Base-by-base conservation (phyloP, 495 filamentous ascomycete genomes). In the Extremus antarcticus region DNA sequence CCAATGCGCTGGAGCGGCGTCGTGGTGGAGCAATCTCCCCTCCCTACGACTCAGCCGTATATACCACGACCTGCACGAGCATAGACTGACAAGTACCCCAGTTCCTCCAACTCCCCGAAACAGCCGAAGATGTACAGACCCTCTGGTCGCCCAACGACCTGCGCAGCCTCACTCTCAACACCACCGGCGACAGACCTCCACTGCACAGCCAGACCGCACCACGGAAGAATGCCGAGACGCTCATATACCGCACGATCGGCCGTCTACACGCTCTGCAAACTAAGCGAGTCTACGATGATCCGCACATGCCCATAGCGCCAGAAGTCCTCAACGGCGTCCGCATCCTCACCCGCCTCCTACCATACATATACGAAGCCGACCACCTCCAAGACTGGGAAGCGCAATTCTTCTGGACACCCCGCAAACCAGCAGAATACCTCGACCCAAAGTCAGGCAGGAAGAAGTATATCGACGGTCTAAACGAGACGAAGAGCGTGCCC, bases 41-140 rank as follows among this genome's bases (percentile, higher is more conserved):
- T n/a, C n/a, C n/a, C n/a, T n/a, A 21, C n/a, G 11, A 47, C 11
- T 47, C 13, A 47, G 10, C 43, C 13, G 20, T 47, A 47, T 9
- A 20, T 9, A 9, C 19, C 19, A 20, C 43, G 9, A 47, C n/a
- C n/a, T n/a, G n/a, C n/a, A n/a, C n/a, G n/a, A n/a, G n/a, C n/a
- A n/a, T n/a, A n/a, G 25, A 47, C 52, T 68, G 25, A 65, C 50
- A 53, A 35, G 53, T 39, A 25, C 46, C 39, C 11, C 63, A 95
- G 90, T 99, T 96, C 73, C 96, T 91, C 89, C 88, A 96, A 71
- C 84, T 99, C 21, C 92, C 94, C 58, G 94, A 97, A 70, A 90
- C 89, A 15, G 79, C 87, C 35, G 92, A 97, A 58, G 92, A 99
- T 73, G 83, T 97, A 64, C 97, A 97, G 75, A 94, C 88, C 59